These are phyloP conservation scores for Fusarium tricinctum DNA, from an alignment of 2,329 filamentous ascomycete species.

Conservation along the genomic window DNA sequence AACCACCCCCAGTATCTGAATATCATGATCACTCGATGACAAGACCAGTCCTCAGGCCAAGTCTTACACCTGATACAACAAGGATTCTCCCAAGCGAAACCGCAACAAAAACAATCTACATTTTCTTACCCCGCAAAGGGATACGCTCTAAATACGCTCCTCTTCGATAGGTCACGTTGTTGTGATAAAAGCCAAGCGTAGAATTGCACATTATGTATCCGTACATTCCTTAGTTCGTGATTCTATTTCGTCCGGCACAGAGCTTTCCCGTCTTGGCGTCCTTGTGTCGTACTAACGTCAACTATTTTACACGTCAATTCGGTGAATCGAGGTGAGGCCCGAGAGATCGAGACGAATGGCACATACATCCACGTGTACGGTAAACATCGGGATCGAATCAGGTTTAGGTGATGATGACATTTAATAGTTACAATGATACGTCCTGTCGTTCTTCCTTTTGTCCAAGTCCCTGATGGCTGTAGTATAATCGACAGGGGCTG, in stretches of 20 bases:
- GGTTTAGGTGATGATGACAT: conserved; percentile 15
- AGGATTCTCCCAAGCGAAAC: background rate
- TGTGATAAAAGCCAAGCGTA: conserved; percentile 14
- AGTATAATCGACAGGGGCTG: conserved; percentile 9
- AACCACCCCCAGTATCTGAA: background rate
- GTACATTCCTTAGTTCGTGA: background rate
- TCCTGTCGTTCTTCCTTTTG: conserved; percentile 8
- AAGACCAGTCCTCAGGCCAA: conserved; percentile 2
- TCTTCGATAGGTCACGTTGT: conserved; percentile 11
- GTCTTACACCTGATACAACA: conserved; percentile 8
- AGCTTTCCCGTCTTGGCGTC: conserved; percentile 24
- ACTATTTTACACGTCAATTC: background rate
- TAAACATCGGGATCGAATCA: conserved; percentile 20
- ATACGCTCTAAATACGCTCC: conserved; percentile 16
- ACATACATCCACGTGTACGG: conserved; percentile 9
- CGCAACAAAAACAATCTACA: conserved; percentile 3
- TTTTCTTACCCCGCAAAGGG: conserved; percentile 14
- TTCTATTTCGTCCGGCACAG: conserved; percentile 4
- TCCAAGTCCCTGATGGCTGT: background rate
- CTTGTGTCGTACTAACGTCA: background rate
- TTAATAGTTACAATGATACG: conserved; percentile 9
- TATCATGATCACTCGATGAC: conserved; percentile 27
- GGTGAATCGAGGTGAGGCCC: conserved; percentile 40
- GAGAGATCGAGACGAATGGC: conserved; percentile 1
- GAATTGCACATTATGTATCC: background rate